phyloP scores from a whole-genome alignment of 169 alveolate genomes.

The Plasmodium gonderi region DNA sequence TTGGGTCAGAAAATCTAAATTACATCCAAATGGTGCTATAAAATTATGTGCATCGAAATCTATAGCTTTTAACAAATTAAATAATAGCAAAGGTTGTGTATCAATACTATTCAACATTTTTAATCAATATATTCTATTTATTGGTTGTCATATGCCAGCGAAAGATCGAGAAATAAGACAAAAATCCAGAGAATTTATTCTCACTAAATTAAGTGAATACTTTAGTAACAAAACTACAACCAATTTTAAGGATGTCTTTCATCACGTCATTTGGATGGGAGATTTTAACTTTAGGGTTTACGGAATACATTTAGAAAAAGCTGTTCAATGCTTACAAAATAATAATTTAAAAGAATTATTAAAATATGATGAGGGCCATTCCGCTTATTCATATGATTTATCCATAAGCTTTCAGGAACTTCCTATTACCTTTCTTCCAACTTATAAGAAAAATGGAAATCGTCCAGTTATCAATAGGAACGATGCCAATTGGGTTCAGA shows the following conservation, averaged over 20 bases:
- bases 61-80: slow-evolving; percentile 78
- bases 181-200: slow-evolving; percentile 80
- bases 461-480: slow-evolving; percentile 81
- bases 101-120: slow-evolving; percentile 79
- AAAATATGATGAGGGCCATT: slow-evolving; percentile 53
- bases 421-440: slow-evolving; percentile 84
- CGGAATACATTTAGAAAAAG: slow-evolving; percentile 69
- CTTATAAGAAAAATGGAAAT: slow-evolving; percentile 86
- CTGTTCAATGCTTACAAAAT: slow-evolving; percentile 53
- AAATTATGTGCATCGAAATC: slow-evolving; percentile 78
- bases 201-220: slow-evolving; percentile 76
- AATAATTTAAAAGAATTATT: slow-evolving; percentile 59
- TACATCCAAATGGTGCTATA: slow-evolving; percentile 76
- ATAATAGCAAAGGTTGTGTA: slow-evolving; percentile 89
- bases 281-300: slow-evolving; percentile 87
- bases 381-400: slow-evolving; percentile 27
- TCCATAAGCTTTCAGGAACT: slow-evolving; percentile 84
- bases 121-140: slow-evolving; percentile 82
- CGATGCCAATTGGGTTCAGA: slow-evolving; percentile 82
- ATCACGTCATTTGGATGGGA: slow-evolving; percentile 91
- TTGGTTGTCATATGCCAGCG: slow-evolving; percentile 91
- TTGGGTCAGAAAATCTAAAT: slow-evolving; percentile 76
- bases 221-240: slow-evolving; percentile 80
- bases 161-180: slow-evolving; percentile 78
- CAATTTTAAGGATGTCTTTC: slow-evolving; percentile 85